Base-by-base conservation (phyloP, 2,329 filamentous ascomycete genomes). In the Didymellaceae sp. region DNA sequence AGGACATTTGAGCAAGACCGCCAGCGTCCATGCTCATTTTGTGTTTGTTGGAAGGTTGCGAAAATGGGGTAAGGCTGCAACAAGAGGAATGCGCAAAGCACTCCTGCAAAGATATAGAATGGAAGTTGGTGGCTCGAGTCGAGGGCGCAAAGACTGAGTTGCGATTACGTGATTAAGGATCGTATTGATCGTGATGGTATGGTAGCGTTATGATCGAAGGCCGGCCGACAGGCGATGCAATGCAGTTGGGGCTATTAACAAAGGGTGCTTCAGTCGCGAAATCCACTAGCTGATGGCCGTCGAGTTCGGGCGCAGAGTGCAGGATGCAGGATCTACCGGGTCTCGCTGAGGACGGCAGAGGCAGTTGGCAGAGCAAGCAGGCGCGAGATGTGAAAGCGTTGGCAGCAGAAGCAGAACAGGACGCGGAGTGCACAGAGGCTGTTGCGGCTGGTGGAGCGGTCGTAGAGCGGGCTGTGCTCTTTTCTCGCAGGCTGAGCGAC, bases 1-100 rank as follows among this genome's bases (percentile, higher is more conserved):
- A 93, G 80, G 91, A 90, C 93, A 97, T 97, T 84, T 95, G 91
- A 94, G 91, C 88, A 82, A 96, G 90, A 94, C 91, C 91, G 84
- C 93, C 93, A 85, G 93, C 87, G 93, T 96, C 89, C 88, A 95
- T 87, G 76, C 79, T 81, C 79, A 78, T 73, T 55, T 52, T 67
- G 61, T 56, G 55, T 50, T 60, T 55, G 59, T 57, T 49, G 61
- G 59, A n/a, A 52, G 55, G 54, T 58, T 55, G 57, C 45, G 57
- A 48, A 65, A 56, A 66, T 65, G 65, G 63, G 46, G 59, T 67
- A 65, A 67, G 44, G 61, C 56, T 63, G 63, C 51, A 64, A 62
- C 57, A 61, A 68, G 58, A 60, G 21, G 61, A 60, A 43, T 62
- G 67, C 57, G 60, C 57, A 43, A 46, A 38, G 55, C 54, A 63